Evolutionary conservation across 495 filamentous ascomycete species (phyloP), one percentile per base, ranked within the genome.

Genomic region (Penicillium tannophilum): DNA sequence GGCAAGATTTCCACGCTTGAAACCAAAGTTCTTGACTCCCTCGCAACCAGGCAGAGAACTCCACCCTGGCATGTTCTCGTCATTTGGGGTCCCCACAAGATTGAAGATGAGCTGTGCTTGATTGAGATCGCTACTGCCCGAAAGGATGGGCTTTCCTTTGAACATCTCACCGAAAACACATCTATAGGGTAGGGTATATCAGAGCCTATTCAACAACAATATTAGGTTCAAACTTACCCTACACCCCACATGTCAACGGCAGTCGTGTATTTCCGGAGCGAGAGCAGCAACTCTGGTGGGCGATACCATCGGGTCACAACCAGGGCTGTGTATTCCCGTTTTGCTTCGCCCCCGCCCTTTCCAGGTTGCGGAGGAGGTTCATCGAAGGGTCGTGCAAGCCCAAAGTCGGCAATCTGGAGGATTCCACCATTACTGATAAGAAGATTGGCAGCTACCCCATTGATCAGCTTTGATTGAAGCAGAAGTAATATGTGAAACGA

Each of bases 81-180:
- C 91, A 12, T 83, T 96, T 9, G 94, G 94, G 24, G 91, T 88
- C 16, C 94, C 94, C 54, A 96, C 90, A n/a, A 99, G 84, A 54
- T 89, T 87, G 65, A 96, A 99, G 54, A 98, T 96, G 48, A 93
- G 84, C 12, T 94, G 86, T 42, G 92, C 84, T 73, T 99, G 94
- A 66, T 98, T 89, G 6, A 84, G 73, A 68, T 99, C 94, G 66
- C 88, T 95, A 54, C 85, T 90, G 4, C 94, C 94, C 3, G 91
- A 85, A 24, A 99, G 83, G 47, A 99, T 97, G 0, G 94, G 94
- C 68, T 91, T 96, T 50, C 92, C 86, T 63, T 90, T 87, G 59
- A 98, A 90, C 94, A 99, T 99, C 73, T 99, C 94, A 31, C 92
- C 94, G 71, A 99, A 97, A 11, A 99, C 92, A 69, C 94, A 97